phyloP scores from a whole-genome alignment of 805 yeast genomes.

The Ogataea trehaloabstinens region DNA sequence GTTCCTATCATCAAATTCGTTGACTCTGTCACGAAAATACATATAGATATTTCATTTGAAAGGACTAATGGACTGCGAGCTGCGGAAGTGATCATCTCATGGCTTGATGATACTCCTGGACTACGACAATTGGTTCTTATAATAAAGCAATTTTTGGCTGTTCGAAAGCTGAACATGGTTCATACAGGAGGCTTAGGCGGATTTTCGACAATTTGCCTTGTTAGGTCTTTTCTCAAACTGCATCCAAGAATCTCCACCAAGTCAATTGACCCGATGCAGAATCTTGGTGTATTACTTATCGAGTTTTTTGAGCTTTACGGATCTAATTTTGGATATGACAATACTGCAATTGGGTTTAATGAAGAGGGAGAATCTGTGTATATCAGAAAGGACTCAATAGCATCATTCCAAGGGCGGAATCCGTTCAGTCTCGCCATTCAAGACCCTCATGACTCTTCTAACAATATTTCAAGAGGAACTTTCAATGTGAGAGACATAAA shows the following conservation, averaged over 20 bases:
- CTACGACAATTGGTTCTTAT: conserved; percentile 78
- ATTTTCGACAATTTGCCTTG: conserved; percentile 85
- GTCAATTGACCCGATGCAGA: conserved; percentile 64
- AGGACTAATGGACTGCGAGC: conserved; percentile 79
- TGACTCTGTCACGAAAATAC: conserved; percentile 66
- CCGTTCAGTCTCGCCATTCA: conserved; percentile 72
- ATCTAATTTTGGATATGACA: conserved; percentile 79
- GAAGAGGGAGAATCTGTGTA: conserved; percentile 56
- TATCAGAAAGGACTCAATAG: conserved; percentile 47
- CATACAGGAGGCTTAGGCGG: conserved; percentile 96
- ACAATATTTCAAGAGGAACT: conserved; percentile 83
- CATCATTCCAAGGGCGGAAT: conserved; percentile 42
- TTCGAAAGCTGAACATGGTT: conserved; percentile 78
- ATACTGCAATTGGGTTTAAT: conserved; percentile 66
- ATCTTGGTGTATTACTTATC: conserved; percentile 80
- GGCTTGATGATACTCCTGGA: conserved; percentile 76
- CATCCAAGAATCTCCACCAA: conserved; percentile 77
- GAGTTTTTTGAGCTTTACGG: conserved; percentile 95
- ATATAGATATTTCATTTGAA: conserved; percentile 89
- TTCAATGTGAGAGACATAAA: conserved; percentile 76
- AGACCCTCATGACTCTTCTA: conserved; percentile 83
- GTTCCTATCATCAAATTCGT: conserved; percentile 93
- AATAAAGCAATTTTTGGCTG: conserved; percentile 79
- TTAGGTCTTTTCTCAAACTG: conserved; percentile 68
- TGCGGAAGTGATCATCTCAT: conserved; percentile 69